phyloP scores from a whole-genome alignment of 225 moss, liverwort and hornwort species.

The Pseudisothecium myosuroides region DNA sequence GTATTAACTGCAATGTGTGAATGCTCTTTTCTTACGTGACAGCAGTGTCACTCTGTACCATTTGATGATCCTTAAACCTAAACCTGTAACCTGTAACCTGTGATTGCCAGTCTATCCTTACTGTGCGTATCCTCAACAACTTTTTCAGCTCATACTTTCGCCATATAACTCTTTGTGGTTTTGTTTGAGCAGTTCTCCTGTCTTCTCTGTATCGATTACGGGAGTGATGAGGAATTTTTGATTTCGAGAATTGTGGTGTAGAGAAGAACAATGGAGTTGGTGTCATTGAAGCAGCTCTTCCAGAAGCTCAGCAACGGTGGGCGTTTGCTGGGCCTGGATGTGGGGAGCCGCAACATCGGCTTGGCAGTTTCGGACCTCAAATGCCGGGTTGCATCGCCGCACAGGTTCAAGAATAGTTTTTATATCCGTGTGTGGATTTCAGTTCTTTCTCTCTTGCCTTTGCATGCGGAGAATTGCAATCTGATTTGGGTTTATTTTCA shows the following conservation, averaged over 20 bases:
- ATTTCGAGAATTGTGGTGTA: background rate
- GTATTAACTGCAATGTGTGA: background rate
- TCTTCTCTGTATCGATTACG: background rate
- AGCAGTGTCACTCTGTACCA: background rate
- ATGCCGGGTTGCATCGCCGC: constrained; percentile 63
- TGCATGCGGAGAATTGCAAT: background rate
- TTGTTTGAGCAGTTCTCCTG: background rate
- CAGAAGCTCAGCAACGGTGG: constrained; percentile 43
- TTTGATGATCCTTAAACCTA: background rate
- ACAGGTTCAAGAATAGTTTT: constrained; percentile 11
- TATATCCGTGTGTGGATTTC: background rate
- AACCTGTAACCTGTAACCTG: background rate
- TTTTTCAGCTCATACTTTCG: background rate
- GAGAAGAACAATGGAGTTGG: constrained; percentile 47
- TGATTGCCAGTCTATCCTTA: background rate
- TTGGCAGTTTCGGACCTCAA: constrained; percentile 57
- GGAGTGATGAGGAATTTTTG: background rate
- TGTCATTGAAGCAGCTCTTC: constrained; percentile 61
- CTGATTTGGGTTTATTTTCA: background rate
- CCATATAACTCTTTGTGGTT: background rate
- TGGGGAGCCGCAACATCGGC: constrained; percentile 69
- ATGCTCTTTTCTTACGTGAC: background rate
- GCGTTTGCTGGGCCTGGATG: constrained; percentile 62
- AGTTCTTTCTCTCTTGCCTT: background rate
- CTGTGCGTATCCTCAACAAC: background rate